Evolutionary conservation across 306 rosid genomes (phyloP).

Genomic region (Citrullus amarus): DNA sequence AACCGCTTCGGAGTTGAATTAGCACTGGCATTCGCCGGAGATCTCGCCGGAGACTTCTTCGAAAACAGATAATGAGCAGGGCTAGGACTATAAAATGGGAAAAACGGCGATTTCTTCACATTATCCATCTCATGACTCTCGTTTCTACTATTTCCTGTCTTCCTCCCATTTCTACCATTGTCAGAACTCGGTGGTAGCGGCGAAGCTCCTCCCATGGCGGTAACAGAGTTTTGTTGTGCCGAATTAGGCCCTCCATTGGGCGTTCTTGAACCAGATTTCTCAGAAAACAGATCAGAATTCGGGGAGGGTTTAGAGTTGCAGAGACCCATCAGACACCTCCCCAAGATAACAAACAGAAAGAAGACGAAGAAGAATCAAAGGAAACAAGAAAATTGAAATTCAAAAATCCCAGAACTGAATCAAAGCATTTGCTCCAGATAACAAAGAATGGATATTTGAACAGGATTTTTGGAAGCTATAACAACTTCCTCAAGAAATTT

Average conservation of each 20-base stretch:
- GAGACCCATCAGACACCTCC: slow-evolving; percentile 54
- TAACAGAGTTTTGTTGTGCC: slow-evolving; percentile 4
- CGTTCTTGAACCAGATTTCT: slow-evolving; percentile 16
- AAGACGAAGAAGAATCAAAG: slow-evolving; percentile 6
- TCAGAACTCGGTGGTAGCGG: slow-evolving; percentile 20
- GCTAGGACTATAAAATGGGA: slow-evolving; percentile 74
- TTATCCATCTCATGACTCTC: slow-evolving; percentile 12
- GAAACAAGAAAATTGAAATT: slow-evolving; percentile 20
- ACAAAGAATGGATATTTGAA: background rate
- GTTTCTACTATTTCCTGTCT: background rate
- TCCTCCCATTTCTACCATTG: slow-evolving; percentile 21
- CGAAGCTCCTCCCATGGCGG: background rate
- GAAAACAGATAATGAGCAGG: slow-evolving; percentile 66
- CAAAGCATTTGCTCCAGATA: background rate
- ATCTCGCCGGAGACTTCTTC: slow-evolving; percentile 83
- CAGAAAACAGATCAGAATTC: slow-evolving; percentile 19
- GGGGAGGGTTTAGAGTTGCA: slow-evolving; percentile 62
- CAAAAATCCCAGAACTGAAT: background rate
- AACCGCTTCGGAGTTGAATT: slow-evolving; percentile 56
- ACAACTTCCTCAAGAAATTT: background rate
- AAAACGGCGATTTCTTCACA: slow-evolving; percentile 65
- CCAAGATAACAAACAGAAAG: background rate
- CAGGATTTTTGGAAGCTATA: background rate
- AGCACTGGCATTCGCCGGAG: slow-evolving; percentile 42
- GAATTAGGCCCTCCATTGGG: slow-evolving; percentile 3